Evolutionary conservation across 495 filamentous ascomycete genomes (phyloP), one percentile per base, ranked within the genome.

Genomic region (Aspergillus taichungensis): DNA sequence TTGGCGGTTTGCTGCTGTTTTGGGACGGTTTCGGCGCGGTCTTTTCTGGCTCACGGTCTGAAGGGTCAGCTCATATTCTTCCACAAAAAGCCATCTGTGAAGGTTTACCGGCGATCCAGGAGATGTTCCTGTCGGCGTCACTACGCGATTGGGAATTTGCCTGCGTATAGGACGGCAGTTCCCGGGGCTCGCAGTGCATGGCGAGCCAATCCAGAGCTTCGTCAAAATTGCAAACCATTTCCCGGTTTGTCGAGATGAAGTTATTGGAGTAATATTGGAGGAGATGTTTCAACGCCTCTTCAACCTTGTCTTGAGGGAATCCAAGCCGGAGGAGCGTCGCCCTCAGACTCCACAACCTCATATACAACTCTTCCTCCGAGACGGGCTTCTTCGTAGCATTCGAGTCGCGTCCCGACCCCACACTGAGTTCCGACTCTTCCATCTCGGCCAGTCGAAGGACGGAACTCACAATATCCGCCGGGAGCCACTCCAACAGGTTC

Each of bases 161-260:
- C 47, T 63, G 62, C 7, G 80, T 79, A 62, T 90, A 91, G 37
- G 79, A 78, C 2, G 82, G 81, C 29, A 92, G 73, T 54, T 91
- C 83, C 5, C 78, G 74, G 49, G 69, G 66, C 11, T 74, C 65
- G 54, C 79, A 84, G 51, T 88, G 75, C 49, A 85, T 68, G 13
- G 87, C 85, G 13, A 96, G 69, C 87, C 86, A 95, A 53, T 94
- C 85, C 28, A 96, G 52, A n/a, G 78, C 76, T 58, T 92, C 88
- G 46, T 92, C 83, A 37, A 96, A 64, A 13, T 89, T 89, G 84
- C 88, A 94, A 8, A 87, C 73, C 5, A 69, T 62, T 34, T 92
- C 87, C 47, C 80, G 85, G 50, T 67, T 68, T 30, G 61, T 51
- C 13, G 58, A 60, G 13, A 57, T 46, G 8, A 79, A 67, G 49